Base-by-base conservation (phyloP, 352 stramenopile species). In the Globisporangium polare region DNA sequence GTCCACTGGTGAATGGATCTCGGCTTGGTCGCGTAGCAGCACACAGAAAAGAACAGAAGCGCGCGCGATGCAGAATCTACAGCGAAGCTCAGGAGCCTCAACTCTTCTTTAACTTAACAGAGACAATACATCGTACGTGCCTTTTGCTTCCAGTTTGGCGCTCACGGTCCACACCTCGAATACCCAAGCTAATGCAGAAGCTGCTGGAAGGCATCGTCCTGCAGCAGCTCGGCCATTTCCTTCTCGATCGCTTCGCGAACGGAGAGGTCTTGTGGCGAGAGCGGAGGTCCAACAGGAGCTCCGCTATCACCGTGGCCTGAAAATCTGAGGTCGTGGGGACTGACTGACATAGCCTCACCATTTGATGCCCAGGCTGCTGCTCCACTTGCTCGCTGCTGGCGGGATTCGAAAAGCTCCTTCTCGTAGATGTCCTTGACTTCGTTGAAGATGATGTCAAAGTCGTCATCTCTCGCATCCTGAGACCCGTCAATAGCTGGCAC, bases 161-260 rank as follows among this genome's bases (percentile, higher is more conserved):
- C 17, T 24, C 10, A 53, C n/a, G n/a, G n/a, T n/a, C 29, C 29
- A 33, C 2, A 7, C 8, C 29, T 33, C 8, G 17, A 13, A 45
- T n/a, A 2, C 4, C 41, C 12, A 17, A 12, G 3, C 22, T 43
- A 56, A 1, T 56, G 50, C 18, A 56, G 17, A 18, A 56, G 50
- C n/a, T 62, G 31, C 20, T 39, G 31, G 31, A 72, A 56, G 3
- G 55, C 43, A 20, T 73, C 53, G 26, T 77, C 58, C 4, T 59
- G 71, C 10, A 75, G 52, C 10, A 82, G 58, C 27, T 70, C 63
- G 7, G 65, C 46, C 55, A 82, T 74, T 31, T 82, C 71, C 12
- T 65, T 55, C 45, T 82, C 69, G 20, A 83, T 71, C 10, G 69
- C 66, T 50, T 74, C 66, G 8, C 72, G 71, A 31, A 77, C 66